Conservation (phyloP, 108 stramenopile species). For the Skeletonema tropicum region DNA sequence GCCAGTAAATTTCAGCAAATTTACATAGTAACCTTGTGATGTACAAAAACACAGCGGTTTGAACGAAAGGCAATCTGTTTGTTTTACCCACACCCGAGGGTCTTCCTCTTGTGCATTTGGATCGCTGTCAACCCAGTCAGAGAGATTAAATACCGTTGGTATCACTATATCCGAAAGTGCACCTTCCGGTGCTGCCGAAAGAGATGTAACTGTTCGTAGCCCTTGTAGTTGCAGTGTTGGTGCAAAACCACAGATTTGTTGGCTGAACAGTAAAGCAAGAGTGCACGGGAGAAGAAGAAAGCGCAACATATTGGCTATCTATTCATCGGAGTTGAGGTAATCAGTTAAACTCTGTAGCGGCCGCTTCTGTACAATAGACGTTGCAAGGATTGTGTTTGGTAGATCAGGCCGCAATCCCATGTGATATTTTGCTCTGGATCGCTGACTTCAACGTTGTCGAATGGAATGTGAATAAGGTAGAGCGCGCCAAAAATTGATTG, state of each 20-base stretch:
- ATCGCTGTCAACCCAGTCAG: slow-evolving; percentile 2
- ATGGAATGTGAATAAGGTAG: too few species aligned
- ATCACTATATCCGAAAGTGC: slow-evolving; percentile 76
- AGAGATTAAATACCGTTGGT: slow-evolving; percentile 54
- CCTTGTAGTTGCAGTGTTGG: background rate
- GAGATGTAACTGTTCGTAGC: background rate
- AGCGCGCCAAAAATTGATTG: too few species aligned
- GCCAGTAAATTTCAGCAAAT: slow-evolving; percentile 68
- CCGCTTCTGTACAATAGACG: too few species aligned
- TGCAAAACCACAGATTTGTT: background rate
- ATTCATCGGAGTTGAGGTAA: too few species aligned
- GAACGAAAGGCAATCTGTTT: slow-evolving; percentile 75
- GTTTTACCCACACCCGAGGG: slow-evolving; percentile 73
- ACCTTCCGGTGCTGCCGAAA: slow-evolving; percentile 51
- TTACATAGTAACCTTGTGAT: slow-evolving; percentile 80
- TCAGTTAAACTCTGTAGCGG: too few species aligned
- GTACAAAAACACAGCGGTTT: slow-evolving; percentile 78
- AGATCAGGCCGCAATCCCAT: too few species aligned
- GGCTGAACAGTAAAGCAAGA: too few species aligned
- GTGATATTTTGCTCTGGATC: too few species aligned
- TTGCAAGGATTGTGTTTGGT: too few species aligned
- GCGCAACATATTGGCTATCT: too few species aligned
- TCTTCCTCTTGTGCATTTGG: slow-evolving; percentile 51
- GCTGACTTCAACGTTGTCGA: too few species aligned
- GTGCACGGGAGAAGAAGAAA: too few species aligned